Evolutionary conservation across 2,329 filamentous ascomycete species (phyloP), one percentile per base, ranked within the genome.

Genomic region (Emmonsiellopsis sp.): DNA sequence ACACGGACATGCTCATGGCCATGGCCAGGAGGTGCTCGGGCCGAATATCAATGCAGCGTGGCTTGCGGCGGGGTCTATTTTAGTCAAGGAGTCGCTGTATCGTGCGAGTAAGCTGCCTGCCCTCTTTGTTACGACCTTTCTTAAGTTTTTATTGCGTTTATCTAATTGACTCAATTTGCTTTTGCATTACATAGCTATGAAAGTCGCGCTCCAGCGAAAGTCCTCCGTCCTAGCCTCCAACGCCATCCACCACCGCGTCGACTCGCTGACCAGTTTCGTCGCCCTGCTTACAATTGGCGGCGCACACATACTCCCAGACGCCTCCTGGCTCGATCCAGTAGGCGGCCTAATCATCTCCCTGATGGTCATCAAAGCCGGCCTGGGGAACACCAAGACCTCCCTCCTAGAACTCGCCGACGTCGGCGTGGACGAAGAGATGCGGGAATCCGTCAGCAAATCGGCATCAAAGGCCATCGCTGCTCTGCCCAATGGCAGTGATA

Each of bases 51-150:
- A 97, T 68, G 93, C 93, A 21, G 92, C 88, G 6, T 98, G 93
- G 93, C 74, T 98, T 55, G 92, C 93, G 37, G 86, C 82, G 42
- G 92, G 88, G 17, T 95, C 89, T 2, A 93, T 98, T 54, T 71
- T 89, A 31, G 76, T 97, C 63, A 98, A 98, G 73, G 93, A 98
- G 71, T 98, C 91, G 88, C 76, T 98, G 31, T 98, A 97, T 68
- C 85, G 87, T 75, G 89, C 92, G 58, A 98, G 92, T 93, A 83
- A 77, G 87, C 82, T 42, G n/a, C 9, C 17, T 17, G 17, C 17
- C 17, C 17, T 17, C 17, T 17, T 17, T 17, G 17, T 17, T 17
- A 17, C 17, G 17, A 17, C 37, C 32, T 14, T 47, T 44, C 8
- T 37, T 32, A 36, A 11, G 39, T n/a, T 42, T 7, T 42, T 42